These are phyloP conservation scores for Boletus rubropictus DNA, from an alignment of 768 basidiomycete genomes.

Conservation along the genomic window DNA sequence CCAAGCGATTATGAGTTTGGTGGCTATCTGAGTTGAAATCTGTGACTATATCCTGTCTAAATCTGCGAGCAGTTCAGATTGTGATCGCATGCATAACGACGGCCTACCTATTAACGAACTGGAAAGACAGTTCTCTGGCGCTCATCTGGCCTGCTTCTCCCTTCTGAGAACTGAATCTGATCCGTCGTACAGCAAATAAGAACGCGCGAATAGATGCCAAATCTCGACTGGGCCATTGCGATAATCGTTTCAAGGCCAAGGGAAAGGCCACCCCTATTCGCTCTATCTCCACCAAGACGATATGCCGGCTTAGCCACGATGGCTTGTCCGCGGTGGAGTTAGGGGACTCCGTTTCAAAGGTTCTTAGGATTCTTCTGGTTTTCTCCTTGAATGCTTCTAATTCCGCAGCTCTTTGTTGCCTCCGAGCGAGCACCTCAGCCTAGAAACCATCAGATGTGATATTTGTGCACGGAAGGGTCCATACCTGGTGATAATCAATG, in stretches of 20 bases:
- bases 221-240: constrained; percentile 35
- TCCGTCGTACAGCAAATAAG: constrained; percentile 72
- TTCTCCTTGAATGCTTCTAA: constrained; percentile 81
- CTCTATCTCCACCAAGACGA: constrained; percentile 48
- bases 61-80: constrained; percentile 41
- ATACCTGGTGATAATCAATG: constrained; percentile 76
- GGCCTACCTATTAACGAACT: constrained; percentile 73
- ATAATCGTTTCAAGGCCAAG: constrained; percentile 54
- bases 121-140: constrained; percentile 72
- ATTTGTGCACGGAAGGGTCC: not conserved
- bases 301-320: constrained; percentile 53
- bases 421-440: constrained; percentile 69
- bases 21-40: constrained; percentile 73
- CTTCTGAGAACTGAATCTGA: constrained; percentile 66
- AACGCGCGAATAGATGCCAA: constrained; percentile 64
- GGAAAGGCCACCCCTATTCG: constrained; percentile 92
- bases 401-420: constrained; percentile 72
- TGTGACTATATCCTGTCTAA: constrained; percentile 62
- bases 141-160: constrained; percentile 75
- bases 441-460: constrained; percentile 29
- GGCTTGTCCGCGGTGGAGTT: constrained; percentile 20
- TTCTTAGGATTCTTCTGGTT: constrained; percentile 63
- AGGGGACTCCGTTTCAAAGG: constrained; percentile 61
- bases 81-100: not conserved
- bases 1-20: constrained; percentile 59